These are phyloP conservation scores for Oenanthe javanica DNA, from an alignment of 140 eudicot species.

Conservation along the genomic window DNA sequence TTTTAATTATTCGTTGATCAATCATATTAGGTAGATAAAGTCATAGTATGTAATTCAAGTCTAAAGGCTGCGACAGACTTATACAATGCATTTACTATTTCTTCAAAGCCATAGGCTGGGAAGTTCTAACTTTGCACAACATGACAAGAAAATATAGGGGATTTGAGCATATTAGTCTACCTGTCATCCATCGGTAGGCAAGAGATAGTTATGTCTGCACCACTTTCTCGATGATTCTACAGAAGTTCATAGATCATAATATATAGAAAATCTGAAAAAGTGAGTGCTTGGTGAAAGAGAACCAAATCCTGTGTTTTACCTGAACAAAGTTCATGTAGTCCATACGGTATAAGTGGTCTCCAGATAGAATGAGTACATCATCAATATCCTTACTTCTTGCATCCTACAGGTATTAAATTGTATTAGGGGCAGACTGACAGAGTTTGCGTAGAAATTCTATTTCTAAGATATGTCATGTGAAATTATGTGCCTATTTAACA, in stretches of 20 bases:
- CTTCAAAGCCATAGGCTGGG: not conserved
- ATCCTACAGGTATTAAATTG: slow-evolving; percentile 38
- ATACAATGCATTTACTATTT: not conserved
- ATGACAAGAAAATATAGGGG: not conserved
- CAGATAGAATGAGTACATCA: slow-evolving; percentile 89
- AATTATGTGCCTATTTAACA: not conserved
- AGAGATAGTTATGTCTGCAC: slow-evolving; percentile 90
- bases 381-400: slow-evolving; percentile 92
- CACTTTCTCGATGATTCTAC: slow-evolving; percentile 89
- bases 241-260: slow-evolving; percentile 3
- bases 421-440: not conserved
- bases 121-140: not conserved
- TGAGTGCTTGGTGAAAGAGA: not conserved
- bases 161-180: slow-evolving; percentile 22
- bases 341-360: slow-evolving; percentile 98
- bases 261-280: too few species aligned
- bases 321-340: slow-evolving; percentile 96
- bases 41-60: not conserved
- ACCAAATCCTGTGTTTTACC: slow-evolving; percentile 22
- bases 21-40: not conserved
- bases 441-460: not conserved
- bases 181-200: slow-evolving; percentile 86
- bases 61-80: not conserved
- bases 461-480: not conserved
- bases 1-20: not conserved